Percentiles rank a stretch among this genome's conserved stretches.
Evolutionary conservation across 495 filamentous ascomycete genomes (phyloP).

Genomic region (Filosporella fistucella): DNA sequence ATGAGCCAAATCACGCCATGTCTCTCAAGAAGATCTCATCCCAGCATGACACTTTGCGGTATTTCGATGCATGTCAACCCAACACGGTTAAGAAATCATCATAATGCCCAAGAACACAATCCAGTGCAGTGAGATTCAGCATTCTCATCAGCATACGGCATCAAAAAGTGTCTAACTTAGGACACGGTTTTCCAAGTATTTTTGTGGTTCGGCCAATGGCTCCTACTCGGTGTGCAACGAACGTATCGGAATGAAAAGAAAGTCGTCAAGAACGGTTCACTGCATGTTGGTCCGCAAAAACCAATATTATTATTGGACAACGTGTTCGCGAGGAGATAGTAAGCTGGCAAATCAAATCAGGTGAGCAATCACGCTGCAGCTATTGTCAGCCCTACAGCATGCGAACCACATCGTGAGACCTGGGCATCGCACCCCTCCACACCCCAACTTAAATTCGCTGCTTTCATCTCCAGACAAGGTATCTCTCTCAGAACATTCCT

Average conservation of each 20-base stretch:
- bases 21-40: neutral
- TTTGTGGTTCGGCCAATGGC: neutral
- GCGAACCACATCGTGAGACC: constrained; percentile 1
- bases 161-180: neutral
- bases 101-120: neutral
- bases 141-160: neutral
- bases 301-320: constrained; percentile 2
- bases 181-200: neutral
- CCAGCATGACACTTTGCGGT: too few species aligned
- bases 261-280: neutral
- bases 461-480: neutral
- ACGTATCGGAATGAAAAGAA: neutral
- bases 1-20: neutral
- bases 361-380: neutral
- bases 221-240: neutral
- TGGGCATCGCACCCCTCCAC: neutral
- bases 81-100: too few species aligned
- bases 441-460: neutral
- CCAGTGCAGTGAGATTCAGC: neutral
- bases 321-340: constrained; percentile 1
- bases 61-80: too few species aligned
- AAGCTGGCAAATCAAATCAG: constrained; percentile 3
- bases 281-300: neutral
- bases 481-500: neutral
- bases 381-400: constrained; percentile 5